These are phyloP conservation scores for Pyrenopolyporus hunteri DNA, from an alignment of 495 filamentous ascomycete species.

Conservation along the genomic window DNA sequence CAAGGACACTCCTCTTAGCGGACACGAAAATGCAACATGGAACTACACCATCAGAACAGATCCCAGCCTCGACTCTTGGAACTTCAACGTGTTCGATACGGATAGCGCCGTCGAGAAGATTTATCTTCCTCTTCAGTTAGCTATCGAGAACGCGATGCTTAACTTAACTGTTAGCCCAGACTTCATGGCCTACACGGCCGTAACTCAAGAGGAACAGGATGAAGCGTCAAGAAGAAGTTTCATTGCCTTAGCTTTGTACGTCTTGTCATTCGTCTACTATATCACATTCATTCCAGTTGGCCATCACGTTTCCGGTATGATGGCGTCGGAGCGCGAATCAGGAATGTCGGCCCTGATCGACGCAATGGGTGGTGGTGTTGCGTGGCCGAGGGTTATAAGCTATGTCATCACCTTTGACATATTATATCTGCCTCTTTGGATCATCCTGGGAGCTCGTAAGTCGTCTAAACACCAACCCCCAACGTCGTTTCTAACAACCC, in stretches of 20 bases:
- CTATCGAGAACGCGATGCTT: slow-evolving; percentile 71
- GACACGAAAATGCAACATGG: slow-evolving; percentile 60
- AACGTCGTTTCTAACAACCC: slow-evolving; percentile 59
- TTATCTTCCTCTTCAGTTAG: slow-evolving; percentile 71
- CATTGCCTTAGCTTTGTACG: slow-evolving; percentile 58
- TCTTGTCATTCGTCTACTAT: slow-evolving; percentile 65
- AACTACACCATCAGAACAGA: slow-evolving; percentile 76
- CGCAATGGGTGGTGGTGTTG: slow-evolving; percentile 64
- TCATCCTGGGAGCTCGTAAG: slow-evolving; percentile 35
- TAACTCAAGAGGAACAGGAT: slow-evolving; percentile 61
- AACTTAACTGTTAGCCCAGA: slow-evolving; percentile 52
- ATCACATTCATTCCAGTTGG: slow-evolving; percentile 65
- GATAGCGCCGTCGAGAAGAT: slow-evolving; percentile 64
- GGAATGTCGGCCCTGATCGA: slow-evolving; percentile 73
- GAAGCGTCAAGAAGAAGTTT: slow-evolving; percentile 64
- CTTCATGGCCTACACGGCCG: slow-evolving; percentile 67
- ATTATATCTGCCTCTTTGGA: slow-evolving; percentile 34
- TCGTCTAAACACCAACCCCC: slow-evolving; percentile 40
- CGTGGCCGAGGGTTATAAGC: slow-evolving; percentile 49
- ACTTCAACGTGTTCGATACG: slow-evolving; percentile 58
- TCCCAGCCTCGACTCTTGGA: slow-evolving; percentile 52
- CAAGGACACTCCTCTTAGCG: slow-evolving; percentile 66
- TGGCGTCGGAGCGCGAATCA: slow-evolving; percentile 69
- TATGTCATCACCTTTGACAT: slow-evolving; percentile 34
- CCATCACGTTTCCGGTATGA: slow-evolving; percentile 68